A percentile compares a stretch with the other conserved stretches of the same genome.
These are phyloP conservation scores for Cryptococcus sp. DNA, from an alignment of 1,284 basidiomycete genomes.

Conservation along the genomic window DNA sequence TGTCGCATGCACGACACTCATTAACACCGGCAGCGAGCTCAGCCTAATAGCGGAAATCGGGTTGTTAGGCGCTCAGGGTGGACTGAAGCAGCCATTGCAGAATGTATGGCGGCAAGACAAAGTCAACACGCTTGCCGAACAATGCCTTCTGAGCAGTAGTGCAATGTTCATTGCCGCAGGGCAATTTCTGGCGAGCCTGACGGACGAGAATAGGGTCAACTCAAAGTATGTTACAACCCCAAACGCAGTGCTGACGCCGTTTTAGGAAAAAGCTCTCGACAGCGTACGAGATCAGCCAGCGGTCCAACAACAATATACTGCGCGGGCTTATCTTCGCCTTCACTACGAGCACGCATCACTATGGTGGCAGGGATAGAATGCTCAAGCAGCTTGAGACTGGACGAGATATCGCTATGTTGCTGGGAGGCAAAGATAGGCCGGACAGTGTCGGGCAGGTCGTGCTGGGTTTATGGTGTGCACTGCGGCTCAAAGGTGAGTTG, in stretches of 20 bases:
- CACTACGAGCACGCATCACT: constrained; percentile 41
- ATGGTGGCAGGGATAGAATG: constrained; percentile 33
- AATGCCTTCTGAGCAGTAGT: constrained; percentile 36
- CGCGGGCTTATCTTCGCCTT: constrained; percentile 45
- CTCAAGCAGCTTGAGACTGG: constrained; percentile 43
- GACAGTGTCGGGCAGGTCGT: constrained; percentile 42
- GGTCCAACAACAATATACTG: constrained; percentile 36
- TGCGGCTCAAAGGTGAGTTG: constrained; percentile 40
- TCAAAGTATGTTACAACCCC: constrained; percentile 37
- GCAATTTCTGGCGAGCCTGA: constrained; percentile 35
- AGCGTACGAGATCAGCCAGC: constrained; percentile 34
- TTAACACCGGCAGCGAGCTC: constrained; percentile 41
- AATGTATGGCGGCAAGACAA: constrained; percentile 12
- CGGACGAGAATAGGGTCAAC: constrained; percentile 32
- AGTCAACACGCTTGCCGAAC: constrained; percentile 28
- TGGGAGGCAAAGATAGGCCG: constrained; percentile 40
- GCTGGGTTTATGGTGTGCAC: constrained; percentile 41
- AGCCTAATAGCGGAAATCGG: constrained; percentile 36
- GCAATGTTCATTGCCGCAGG: constrained; percentile 34
- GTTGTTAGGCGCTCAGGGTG: constrained; percentile 22
- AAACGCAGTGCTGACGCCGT: constrained; percentile 1
- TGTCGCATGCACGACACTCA: constrained; percentile 22
- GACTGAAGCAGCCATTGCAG: constrained; percentile 12
- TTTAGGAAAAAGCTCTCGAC: constrained; percentile 36
- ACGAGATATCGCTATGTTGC: constrained; percentile 25